Conservation (phyloP, 768 basidiomycete genomes). For the Xanthoconium purpureum region DNA sequence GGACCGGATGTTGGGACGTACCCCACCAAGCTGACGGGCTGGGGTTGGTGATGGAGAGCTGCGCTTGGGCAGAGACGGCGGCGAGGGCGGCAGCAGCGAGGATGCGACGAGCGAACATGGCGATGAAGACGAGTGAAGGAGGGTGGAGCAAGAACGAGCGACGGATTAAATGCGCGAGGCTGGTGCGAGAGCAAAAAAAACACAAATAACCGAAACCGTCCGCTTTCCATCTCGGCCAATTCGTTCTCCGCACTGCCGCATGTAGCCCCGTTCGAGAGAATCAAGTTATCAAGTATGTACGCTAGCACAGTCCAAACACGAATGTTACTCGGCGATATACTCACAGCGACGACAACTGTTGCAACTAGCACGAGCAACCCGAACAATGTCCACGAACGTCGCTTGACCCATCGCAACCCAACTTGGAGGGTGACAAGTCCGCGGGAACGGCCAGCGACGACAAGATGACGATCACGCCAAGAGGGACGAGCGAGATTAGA, state of each 20-base stretch:
- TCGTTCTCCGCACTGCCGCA: slow-evolving; percentile 27
- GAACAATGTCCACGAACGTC: too few species aligned
- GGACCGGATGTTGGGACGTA: slow-evolving; percentile 31
- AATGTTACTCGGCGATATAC: too few species aligned
- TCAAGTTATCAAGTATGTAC: too few species aligned
- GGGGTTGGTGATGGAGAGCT: slow-evolving; percentile 46
- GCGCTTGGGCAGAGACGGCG: slow-evolving; percentile 35
- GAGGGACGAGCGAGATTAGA: not conserved
- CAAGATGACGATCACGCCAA: too few species aligned
- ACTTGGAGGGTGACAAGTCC: not conserved
- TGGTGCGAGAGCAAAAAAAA: slow-evolving; percentile 8
- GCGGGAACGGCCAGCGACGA: not conserved
- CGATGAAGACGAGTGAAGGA: slow-evolving; percentile 12
- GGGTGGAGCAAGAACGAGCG: slow-evolving; percentile 26
- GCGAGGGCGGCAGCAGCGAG: slow-evolving; percentile 39
- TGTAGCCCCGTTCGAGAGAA: not conserved
- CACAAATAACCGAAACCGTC: slow-evolving; percentile 5
- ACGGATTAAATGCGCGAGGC: slow-evolving; percentile 7
- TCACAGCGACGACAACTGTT: too few species aligned
- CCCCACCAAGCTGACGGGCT: slow-evolving; percentile 56
- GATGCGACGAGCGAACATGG: slow-evolving; percentile 36
- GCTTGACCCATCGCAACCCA: too few species aligned
- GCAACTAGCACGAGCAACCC: too few species aligned
- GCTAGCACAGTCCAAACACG: too few species aligned
- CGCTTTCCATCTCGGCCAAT: slow-evolving; percentile 1